Evolutionary conservation across 2,329 filamentous ascomycete species (phyloP).

Genomic region (Epichloe sylvatica): DNA sequence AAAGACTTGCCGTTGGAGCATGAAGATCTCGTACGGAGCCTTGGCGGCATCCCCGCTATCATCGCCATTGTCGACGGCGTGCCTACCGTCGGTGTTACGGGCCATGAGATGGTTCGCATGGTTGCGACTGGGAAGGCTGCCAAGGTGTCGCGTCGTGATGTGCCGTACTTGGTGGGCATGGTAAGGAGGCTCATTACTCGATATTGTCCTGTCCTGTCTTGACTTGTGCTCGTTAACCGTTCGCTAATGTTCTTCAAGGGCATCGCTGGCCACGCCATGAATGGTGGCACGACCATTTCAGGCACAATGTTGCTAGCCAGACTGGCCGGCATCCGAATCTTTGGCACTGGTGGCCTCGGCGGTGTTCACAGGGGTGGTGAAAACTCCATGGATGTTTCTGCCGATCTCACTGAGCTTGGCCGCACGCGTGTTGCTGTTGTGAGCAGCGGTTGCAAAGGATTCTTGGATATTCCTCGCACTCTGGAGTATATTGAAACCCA

Average conservation of each 20-base stretch:
- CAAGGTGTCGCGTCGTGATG: conserved; percentile 79
- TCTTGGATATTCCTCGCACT: conserved; percentile 81
- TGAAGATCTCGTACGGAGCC: conserved; percentile 64
- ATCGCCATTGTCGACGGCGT: conserved; percentile 77
- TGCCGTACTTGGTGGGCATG: conserved; percentile 67
- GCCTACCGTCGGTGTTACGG: conserved; percentile 62
- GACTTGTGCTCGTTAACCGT: not conserved
- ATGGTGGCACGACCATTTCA: conserved; percentile 86
- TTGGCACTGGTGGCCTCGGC: conserved; percentile 87
- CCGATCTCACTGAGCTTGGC: conserved; percentile 86
- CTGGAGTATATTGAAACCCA: conserved; percentile 63
- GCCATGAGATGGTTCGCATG: conserved; percentile 60
- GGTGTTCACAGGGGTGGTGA: conserved; percentile 87
- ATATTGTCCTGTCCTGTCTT: conserved; percentile 3
- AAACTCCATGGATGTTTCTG: conserved; percentile 80
- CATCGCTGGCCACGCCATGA: conserved; percentile 50
- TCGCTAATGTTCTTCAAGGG: conserved; percentile 29
- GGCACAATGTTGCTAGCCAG: conserved; percentile 85
- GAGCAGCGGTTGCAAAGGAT: conserved; percentile 87
- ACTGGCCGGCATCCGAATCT: conserved; percentile 77
- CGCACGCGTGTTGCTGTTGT: conserved; percentile 79
- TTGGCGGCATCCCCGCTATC: conserved; percentile 79
- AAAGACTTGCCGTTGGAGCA: conserved; percentile 60
- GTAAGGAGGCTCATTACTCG: conserved; percentile 29
- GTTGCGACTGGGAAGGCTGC: conserved; percentile 52